phyloP scores from a whole-genome alignment of 345 rosid genomes.

The Salix exigua region DNA sequence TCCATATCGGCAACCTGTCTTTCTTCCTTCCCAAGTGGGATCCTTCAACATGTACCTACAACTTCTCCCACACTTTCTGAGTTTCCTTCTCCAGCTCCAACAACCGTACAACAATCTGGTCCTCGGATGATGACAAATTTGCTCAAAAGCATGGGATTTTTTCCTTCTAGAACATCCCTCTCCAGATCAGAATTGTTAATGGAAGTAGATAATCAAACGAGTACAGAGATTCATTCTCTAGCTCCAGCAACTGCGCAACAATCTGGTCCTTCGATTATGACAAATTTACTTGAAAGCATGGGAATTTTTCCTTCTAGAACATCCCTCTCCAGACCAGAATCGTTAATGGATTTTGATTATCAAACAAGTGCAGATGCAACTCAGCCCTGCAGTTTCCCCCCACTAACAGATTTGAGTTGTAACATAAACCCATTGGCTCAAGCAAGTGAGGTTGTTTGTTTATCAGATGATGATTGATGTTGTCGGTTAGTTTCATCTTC shows the following conservation, averaged over 20 bases:
- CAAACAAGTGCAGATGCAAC: conserved; percentile 8
- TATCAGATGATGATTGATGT: conserved; percentile 56
- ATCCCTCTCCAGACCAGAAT: conserved; percentile 20
- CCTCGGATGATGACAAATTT: neutral
- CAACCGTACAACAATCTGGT: conserved; percentile 19
- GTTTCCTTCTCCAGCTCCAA: conserved; percentile 6
- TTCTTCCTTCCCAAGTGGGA: conserved; percentile 17
- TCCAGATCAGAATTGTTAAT: conserved; percentile 17
- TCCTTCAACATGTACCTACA: conserved; percentile 13
- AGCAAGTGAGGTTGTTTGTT: conserved; percentile 38
- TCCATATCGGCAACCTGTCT: conserved; percentile 8
- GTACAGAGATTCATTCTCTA: conserved; percentile 9
- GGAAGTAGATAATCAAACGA: conserved; percentile 17
- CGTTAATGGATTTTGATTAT: conserved; percentile 17
- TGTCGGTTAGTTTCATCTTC: neutral
- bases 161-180: conserved; percentile 12
- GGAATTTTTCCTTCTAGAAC: conserved; percentile 10
- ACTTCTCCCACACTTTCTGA: conserved; percentile 13
- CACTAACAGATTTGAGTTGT: conserved; percentile 2
- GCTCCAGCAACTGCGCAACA: conserved; percentile 12
- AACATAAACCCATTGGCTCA: neutral
- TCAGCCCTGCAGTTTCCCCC: conserved; percentile 9
- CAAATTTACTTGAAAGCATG: conserved; percentile 3
- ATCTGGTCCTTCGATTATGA: conserved; percentile 4
- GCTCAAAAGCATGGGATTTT: conserved; percentile 3